Conservation (phyloP, 2,329 filamentous ascomycete species). For the Epichloe typhina region DNA sequence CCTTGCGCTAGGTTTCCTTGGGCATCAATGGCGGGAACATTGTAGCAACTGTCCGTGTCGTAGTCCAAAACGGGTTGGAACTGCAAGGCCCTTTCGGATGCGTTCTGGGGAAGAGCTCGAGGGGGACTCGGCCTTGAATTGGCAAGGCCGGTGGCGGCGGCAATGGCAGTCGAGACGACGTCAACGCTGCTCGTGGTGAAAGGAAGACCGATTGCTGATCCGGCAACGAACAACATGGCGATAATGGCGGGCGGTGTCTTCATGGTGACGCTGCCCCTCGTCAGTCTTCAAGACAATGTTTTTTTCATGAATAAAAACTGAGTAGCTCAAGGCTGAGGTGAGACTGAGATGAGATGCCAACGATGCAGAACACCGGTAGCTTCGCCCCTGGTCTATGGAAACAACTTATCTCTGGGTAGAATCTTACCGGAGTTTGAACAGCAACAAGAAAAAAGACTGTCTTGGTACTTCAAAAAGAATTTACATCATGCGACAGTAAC, state of each 20-base stretch:
- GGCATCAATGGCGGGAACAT: slow-evolving; percentile 20
- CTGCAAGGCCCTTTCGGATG: slow-evolving; percentile 1
- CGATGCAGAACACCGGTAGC: no score
- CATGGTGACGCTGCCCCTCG: not conserved
- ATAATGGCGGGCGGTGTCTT: not conserved
- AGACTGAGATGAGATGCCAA: no score
- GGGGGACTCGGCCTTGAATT: not conserved
- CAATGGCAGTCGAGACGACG: not conserved
- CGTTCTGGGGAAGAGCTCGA: slow-evolving; percentile 1
- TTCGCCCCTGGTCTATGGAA: no score
- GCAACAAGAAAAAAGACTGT: no score
- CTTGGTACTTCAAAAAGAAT: no score
- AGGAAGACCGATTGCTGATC: not conserved
- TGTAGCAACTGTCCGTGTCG: slow-evolving; percentile 9
- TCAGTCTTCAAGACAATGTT: no score
- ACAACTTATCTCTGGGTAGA: no score
- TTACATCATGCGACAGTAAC: no score
- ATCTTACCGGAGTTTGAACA: no score
- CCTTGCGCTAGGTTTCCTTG: slow-evolving; percentile 18
- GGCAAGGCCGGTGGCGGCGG: not conserved
- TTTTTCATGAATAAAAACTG: no score
- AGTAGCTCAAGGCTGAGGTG: no score
- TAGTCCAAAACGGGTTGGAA: slow-evolving; percentile 8
- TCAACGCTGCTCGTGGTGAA: not conserved
- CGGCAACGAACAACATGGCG: not conserved